Evolutionary conservation across 2,329 filamentous ascomycete genomes (phyloP).

Genomic region (Fusarium duplospermum): DNA sequence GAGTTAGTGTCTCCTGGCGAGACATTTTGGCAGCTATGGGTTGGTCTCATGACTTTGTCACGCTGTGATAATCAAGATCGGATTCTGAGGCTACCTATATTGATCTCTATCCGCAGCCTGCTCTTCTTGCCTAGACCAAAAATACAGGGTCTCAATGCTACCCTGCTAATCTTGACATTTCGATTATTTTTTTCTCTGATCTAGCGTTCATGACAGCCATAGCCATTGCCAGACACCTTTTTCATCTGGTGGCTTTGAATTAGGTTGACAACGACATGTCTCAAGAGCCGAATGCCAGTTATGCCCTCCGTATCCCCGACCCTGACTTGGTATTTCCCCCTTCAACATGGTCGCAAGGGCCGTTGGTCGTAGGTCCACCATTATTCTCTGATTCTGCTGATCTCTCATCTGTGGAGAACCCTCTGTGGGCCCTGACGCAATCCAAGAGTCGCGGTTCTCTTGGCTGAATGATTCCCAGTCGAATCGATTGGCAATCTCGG

Average conservation of each 20-base stretch:
- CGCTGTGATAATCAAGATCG: not conserved
- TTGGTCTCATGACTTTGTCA: constrained; percentile 31
- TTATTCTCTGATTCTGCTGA: constrained; percentile 3
- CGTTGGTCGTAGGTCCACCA: not conserved
- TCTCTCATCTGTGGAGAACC: constrained; percentile 11
- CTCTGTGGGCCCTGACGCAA: constrained; percentile 24
- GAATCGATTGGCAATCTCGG: constrained; percentile 30
- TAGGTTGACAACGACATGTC: not conserved
- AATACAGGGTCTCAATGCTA: not conserved
- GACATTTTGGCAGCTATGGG: constrained; percentile 17
- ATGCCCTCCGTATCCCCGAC: not conserved
- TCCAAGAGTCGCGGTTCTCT: constrained; percentile 19
- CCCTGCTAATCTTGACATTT: not conserved
- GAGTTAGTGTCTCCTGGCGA: constrained; percentile 3
- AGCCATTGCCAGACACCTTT: not conserved
- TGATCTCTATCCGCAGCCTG: not conserved
- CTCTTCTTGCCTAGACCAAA: not conserved
- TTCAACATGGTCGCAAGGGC: not conserved
- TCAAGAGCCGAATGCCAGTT: not conserved
- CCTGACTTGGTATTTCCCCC: not conserved
- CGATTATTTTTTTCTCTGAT: not conserved
- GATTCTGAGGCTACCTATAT: not conserved
- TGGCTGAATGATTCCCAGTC: constrained; percentile 26
- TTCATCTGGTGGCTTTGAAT: not conserved
- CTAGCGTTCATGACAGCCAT: not conserved